Conservation (phyloP, 805 yeast genomes). For the Teunomyces gatunensis region DNA sequence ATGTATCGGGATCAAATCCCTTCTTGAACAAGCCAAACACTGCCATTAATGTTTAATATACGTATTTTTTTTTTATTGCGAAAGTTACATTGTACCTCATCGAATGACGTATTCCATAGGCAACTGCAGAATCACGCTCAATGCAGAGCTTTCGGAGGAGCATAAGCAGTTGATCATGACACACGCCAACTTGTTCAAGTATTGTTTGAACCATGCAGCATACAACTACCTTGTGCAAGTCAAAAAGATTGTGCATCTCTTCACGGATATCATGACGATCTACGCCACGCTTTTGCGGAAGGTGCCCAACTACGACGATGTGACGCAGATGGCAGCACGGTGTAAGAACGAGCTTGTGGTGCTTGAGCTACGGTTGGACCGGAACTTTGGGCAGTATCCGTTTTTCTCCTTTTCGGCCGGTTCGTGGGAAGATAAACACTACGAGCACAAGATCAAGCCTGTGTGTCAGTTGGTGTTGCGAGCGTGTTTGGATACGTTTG, state of each 20-base stretch:
- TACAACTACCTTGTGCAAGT: conserved; percentile 24
- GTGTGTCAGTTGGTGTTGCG: conserved; percentile 11
- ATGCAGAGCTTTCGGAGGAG: conserved; percentile 14
- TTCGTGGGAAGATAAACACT: conserved; percentile 16
- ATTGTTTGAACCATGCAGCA: conserved; percentile 32
- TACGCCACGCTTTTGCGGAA: conserved; percentile 38
- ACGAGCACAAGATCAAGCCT: conserved; percentile 13
- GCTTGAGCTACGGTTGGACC: conserved; percentile 33
- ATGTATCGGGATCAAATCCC: conserved; percentile 39
- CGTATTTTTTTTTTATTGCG: neutral
- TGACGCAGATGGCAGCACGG: conserved; percentile 29
- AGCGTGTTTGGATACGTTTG: conserved; percentile 12
- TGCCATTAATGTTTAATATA: too few species aligned
- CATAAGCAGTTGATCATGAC: conserved; percentile 26
- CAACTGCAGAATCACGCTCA: conserved; percentile 26
- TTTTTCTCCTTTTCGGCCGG: conserved; percentile 5
- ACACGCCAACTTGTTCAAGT: conserved; percentile 30
- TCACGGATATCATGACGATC: conserved; percentile 36
- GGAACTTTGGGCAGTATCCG: conserved; percentile 20
- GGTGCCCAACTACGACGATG: conserved; percentile 41
- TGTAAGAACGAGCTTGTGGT: conserved; percentile 18
- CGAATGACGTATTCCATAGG: conserved; percentile 41
- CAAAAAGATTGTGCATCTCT: conserved; percentile 35
- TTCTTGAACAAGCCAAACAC: conserved; percentile 25
- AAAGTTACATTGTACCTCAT: neutral